phyloP scores from a whole-genome alignment of 2,329 filamentous ascomycete genomes.

The Nannizzia gypsea region DNA sequence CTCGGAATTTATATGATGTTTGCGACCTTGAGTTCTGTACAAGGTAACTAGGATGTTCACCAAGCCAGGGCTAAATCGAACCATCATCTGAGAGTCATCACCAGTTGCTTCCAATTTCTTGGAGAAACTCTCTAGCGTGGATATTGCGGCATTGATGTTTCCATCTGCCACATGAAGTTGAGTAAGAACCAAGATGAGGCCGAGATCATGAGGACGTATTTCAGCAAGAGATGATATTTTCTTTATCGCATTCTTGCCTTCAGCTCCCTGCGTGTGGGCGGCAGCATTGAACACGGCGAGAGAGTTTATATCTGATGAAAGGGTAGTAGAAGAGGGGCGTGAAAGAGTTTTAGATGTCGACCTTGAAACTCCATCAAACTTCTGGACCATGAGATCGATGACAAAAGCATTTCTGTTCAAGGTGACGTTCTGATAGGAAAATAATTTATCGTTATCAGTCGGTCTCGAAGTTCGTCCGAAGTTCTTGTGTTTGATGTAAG shows the following conservation, averaged over 20 bases:
- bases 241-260: conserved; percentile 57
- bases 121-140: conserved; percentile 65
- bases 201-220: conserved; percentile 65
- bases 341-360: conserved; percentile 43
- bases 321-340: conserved; percentile 38
- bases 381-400: conserved; percentile 47
- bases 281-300: conserved; percentile 60
- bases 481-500: conserved; percentile 46
- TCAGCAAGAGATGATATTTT: conserved; percentile 58
- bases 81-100: conserved; percentile 48
- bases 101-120: conserved; percentile 54
- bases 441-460: conserved; percentile 45
- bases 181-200: conserved; percentile 64
- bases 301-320: conserved; percentile 41
- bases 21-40: conserved; percentile 64
- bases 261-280: conserved; percentile 53
- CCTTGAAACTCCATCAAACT: conserved; percentile 47
- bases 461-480: conserved; percentile 40
- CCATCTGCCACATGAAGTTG: conserved; percentile 66
- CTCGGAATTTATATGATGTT: conserved; percentile 57
- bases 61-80: conserved; percentile 73
- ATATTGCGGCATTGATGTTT: conserved; percentile 61
- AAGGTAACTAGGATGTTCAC: conserved; percentile 69
- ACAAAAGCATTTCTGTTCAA: conserved; percentile 45
- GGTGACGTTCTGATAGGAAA: conserved; percentile 46